phyloP scores from a whole-genome alignment of 768 basidiomycete genomes.

The Boletus patriciae region DNA sequence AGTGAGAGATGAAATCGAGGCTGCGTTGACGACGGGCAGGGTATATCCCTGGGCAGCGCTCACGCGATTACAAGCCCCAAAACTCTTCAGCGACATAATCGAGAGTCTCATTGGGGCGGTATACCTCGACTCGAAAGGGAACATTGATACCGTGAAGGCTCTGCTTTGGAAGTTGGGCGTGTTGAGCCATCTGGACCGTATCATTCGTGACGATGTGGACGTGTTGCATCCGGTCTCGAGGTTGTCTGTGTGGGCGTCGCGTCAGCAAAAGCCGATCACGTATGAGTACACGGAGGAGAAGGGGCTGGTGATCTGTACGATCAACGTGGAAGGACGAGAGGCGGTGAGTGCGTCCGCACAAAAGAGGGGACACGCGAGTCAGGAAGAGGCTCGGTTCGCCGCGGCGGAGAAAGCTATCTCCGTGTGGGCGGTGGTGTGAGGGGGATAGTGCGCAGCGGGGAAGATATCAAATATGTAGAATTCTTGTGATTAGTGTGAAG shows the following conservation, averaged over 20 bases:
- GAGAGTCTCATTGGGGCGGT: conserved; percentile 76
- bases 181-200: conserved; percentile 57
- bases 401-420: conserved; percentile 64
- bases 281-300: conserved; percentile 45
- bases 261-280: conserved; percentile 44
- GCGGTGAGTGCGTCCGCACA: conserved; percentile 37
- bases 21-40: conserved; percentile 40
- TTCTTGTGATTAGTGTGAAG: too few relatives aligned
- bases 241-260: conserved; percentile 58
- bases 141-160: conserved; percentile 48
- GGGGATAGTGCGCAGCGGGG: too few relatives aligned
- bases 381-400: conserved; percentile 63
- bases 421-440: conserved; percentile 31
- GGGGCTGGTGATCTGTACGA: conserved; percentile 50
- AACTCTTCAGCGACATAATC: conserved; percentile 77
- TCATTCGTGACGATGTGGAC: conserved; percentile 66
- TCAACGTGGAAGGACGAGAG: conserved; percentile 48
- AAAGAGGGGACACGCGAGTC: conserved; percentile 53
- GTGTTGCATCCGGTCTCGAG: conserved; percentile 73
- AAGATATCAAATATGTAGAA: background rate
- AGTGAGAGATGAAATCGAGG: conserved; percentile 48
- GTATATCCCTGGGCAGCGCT: conserved; percentile 75
- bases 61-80: conserved; percentile 73
- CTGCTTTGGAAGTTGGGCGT: conserved; percentile 58
- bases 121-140: conserved; percentile 65